A percentile compares a stretch with the other conserved stretches of the same genome.
These are phyloP conservation scores for Zasmidium angulare DNA, from an alignment of 2,329 filamentous ascomycete species.

Conservation along the genomic window DNA sequence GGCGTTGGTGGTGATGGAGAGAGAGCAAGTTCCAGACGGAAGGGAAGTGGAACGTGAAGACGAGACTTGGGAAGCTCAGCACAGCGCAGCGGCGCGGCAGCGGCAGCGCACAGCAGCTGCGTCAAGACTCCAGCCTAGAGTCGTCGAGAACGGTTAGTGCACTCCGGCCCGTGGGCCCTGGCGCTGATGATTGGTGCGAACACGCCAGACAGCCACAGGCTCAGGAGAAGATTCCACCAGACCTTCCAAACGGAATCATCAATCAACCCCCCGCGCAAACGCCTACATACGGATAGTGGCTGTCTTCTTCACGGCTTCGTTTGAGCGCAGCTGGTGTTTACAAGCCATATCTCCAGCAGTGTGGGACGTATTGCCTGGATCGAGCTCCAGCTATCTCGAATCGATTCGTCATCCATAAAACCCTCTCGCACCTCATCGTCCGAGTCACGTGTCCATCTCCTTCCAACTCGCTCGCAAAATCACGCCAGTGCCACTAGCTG, in stretches of 20 bases:
- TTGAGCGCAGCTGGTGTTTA: background rate
- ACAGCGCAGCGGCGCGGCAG: background rate
- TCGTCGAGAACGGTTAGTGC: too few species aligned
- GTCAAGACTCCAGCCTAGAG: too few species aligned
- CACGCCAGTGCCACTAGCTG: background rate
- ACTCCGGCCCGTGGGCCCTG: too few species aligned
- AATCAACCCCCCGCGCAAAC: too few species aligned
- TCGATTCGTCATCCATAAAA: background rate
- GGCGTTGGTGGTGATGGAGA: background rate
- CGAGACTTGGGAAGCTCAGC: too few species aligned
- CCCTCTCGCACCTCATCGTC: background rate
- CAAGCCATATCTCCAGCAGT: background rate
- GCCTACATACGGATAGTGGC: too few species aligned
- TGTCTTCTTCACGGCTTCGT: background rate
- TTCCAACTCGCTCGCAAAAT: background rate
- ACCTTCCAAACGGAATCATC: background rate
- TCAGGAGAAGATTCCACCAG: background rate
- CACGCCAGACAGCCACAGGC: too few species aligned
- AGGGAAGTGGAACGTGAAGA: background rate
- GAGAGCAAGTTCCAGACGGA: background rate
- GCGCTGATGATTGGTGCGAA: too few species aligned
- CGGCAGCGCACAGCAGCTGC: too few species aligned
- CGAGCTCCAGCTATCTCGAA: background rate
- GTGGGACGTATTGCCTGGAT: background rate
- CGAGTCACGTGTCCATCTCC: background rate